Evolutionary conservation across 306 rosid genomes (phyloP).

Genomic region (Dryas alaskensis): DNA sequence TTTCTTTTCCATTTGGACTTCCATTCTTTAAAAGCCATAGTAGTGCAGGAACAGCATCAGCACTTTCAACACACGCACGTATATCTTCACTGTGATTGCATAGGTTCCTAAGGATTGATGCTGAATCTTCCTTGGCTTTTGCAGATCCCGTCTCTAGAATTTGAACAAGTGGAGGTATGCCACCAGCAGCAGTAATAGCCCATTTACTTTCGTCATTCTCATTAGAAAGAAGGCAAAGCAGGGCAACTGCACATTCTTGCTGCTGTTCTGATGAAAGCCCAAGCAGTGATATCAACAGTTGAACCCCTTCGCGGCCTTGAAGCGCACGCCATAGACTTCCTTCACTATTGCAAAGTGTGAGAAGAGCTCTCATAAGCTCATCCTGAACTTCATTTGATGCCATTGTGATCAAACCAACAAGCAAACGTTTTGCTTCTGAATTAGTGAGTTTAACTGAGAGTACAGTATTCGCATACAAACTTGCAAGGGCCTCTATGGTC

Average conservation of each 20-base stretch:
- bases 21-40: conserved; percentile 96
- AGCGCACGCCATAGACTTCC: conserved; percentile 89
- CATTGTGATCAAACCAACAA: conserved; percentile 98
- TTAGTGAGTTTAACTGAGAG: conserved; percentile 70
- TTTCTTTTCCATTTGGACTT: conserved; percentile 94
- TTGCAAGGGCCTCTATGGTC: conserved; percentile 95
- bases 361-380: conserved; percentile 81
- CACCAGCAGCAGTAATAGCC: conserved; percentile 99
- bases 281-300: conserved; percentile 85
- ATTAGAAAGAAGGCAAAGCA: conserved; percentile 80
- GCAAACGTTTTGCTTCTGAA: conserved; percentile 87
- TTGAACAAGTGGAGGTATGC: conserved; percentile 98
- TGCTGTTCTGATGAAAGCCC: conserved; percentile 99
- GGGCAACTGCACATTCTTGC: conserved; percentile 97
- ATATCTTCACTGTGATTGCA: conserved; percentile 99
- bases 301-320: conserved; percentile 97
- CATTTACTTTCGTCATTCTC: conserved; percentile 98
- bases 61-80: conserved; percentile 98
- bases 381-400: conserved; percentile 87
- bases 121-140: conserved; percentile 98
- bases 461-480: conserved; percentile 80
- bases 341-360: conserved; percentile 75
- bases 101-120: conserved; percentile 85
- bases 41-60: conserved; percentile 97
- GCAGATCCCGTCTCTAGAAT: conserved; percentile 92